Base-by-base conservation (phyloP, 768 basidiomycete genomes). In the Crassisporium funariophilum region DNA sequence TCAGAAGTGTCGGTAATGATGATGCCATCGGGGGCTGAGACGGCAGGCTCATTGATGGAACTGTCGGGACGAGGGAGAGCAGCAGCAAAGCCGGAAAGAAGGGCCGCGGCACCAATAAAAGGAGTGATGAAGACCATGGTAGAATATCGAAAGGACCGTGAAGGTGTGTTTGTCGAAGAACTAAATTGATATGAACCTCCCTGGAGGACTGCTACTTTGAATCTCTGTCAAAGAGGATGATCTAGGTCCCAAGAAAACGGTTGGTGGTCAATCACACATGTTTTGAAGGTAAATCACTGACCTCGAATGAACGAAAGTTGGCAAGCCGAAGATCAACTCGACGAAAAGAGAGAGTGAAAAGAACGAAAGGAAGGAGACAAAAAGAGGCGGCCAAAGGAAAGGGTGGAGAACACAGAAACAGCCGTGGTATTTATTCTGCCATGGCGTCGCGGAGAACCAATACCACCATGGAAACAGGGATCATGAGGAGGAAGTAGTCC, bases 161-260 rank as follows among this genome's bases (percentile, higher is more conserved):
- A 69, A 75, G 67, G 72, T 70, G 72, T 70, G 60, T 50, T 56
- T 54, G 58, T 58, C 47, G 57, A 53, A 52, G 54, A 69, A 66
- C 63, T 66, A 68, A 67, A 68, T 63, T 64, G 69, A 69, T 71
- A 64, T 65, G 63, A 70, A 71, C 79, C 83, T 82, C 80, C 77
- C 81, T 69, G 81, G 77, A 81, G 83, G 77, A 72, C 70, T 70
- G 67, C 64, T 71, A 67, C 70, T 61, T 64, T 64, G 62, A 61
- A 62, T 70, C 79, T 83, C 84, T 86, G 67, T 83, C 84, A 78
- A 86, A 86, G 83, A 83, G 79, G 72, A 58, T 76, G 76, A 79
- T 81, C 81, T 82, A 62, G 45, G 16, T n/a, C n/a, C n/a, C n/a
- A 44, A 35, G 43, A 17, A 29, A 17, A 15, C 36, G 46, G 37